A percentile compares a stretch with the other conserved stretches of the same genome.
Evolutionary conservation across 2,329 filamentous ascomycete genomes (phyloP).

Genomic region (Sclerotinia glacialis): DNA sequence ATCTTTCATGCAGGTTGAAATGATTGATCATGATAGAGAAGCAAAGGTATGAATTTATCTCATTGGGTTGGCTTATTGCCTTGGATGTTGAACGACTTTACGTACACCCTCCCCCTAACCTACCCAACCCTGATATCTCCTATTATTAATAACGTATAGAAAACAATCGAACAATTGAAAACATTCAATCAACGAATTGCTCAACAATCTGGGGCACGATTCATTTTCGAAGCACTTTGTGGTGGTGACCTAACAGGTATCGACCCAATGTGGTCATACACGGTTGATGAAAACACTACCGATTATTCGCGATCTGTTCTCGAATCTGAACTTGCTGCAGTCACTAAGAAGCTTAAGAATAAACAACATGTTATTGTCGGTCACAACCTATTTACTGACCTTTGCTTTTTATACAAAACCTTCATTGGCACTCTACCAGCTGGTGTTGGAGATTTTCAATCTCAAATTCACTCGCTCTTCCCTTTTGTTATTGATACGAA

Average conservation of each 20-base stretch:
- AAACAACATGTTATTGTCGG: constrained; percentile 51
- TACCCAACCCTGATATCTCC: not conserved
- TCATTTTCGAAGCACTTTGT: constrained; percentile 38
- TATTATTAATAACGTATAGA: constrained; percentile 2
- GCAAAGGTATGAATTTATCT: constrained; percentile 28
- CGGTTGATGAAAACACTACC: not conserved
- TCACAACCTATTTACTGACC: constrained; percentile 63
- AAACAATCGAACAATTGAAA: constrained; percentile 14
- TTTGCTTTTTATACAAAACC: constrained; percentile 61
- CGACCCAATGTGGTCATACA: constrained; percentile 41
- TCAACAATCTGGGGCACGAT: constrained; percentile 32
- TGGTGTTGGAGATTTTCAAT: constrained; percentile 52
- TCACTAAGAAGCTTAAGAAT: constrained; percentile 34
- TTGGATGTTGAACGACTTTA: not conserved
- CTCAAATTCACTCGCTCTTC: constrained; percentile 48
- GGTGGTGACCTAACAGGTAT: constrained; percentile 36
- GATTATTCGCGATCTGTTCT: constrained; percentile 25
- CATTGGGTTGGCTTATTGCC: not conserved
- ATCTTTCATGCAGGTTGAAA: constrained; percentile 38
- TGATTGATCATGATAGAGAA: constrained; percentile 31
- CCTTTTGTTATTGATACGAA: constrained; percentile 58
- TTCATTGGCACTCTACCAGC: constrained; percentile 59
- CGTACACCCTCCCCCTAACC: too few species aligned
- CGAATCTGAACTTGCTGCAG: constrained; percentile 29
- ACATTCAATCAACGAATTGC: constrained; percentile 16